Evolutionary conservation across 2,329 filamentous ascomycete species (phyloP).

Genomic region (Colletotrichum plurivorum): DNA sequence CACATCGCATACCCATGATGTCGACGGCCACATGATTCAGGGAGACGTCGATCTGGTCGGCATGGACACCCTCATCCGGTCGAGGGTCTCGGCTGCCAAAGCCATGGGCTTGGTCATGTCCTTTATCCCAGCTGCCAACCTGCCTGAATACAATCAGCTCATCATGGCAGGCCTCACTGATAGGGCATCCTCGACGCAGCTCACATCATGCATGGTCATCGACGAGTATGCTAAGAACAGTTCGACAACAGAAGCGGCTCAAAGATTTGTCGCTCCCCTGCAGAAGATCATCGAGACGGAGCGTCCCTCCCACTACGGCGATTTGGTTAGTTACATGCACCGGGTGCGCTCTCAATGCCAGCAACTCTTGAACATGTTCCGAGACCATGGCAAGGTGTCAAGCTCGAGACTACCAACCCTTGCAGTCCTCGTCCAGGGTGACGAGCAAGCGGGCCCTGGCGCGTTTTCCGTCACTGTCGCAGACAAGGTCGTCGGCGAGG

Average conservation of each 20-base stretch:
- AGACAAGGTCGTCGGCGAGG: conserved; percentile 86
- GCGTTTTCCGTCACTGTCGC: conserved; percentile 92
- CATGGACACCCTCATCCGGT: conserved; percentile 88
- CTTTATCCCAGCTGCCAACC: conserved; percentile 75
- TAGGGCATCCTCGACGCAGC: conserved; percentile 86
- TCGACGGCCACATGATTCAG: conserved; percentile 98
- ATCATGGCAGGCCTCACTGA: conserved; percentile 79
- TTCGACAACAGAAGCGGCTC: conserved; percentile 58
- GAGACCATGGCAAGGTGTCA: conserved; percentile 88
- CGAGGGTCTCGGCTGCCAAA: conserved; percentile 87
- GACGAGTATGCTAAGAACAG: conserved; percentile 86
- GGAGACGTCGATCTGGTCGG: conserved; percentile 97
- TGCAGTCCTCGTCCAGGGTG: conserved; percentile 93
- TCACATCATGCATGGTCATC: conserved; percentile 85
- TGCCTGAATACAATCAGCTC: conserved; percentile 75
- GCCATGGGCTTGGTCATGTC: conserved; percentile 90
- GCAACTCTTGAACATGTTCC: conserved; percentile 90
- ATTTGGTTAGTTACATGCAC: conserved; percentile 91
- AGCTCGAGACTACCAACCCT: conserved; percentile 82
- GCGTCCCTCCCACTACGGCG: conserved; percentile 85
- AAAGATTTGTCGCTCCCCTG: conserved; percentile 75
- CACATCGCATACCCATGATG: conserved; percentile 85
- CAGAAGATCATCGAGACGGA: conserved; percentile 85
- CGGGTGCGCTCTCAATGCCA: conserved; percentile 93
- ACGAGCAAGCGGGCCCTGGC: conserved; percentile 89